A percentile compares a stretch with the other conserved stretches of the same genome.
phyloP scores from a whole-genome alignment of 1,284 basidiomycete genomes.

The Blastosporella zonata region DNA sequence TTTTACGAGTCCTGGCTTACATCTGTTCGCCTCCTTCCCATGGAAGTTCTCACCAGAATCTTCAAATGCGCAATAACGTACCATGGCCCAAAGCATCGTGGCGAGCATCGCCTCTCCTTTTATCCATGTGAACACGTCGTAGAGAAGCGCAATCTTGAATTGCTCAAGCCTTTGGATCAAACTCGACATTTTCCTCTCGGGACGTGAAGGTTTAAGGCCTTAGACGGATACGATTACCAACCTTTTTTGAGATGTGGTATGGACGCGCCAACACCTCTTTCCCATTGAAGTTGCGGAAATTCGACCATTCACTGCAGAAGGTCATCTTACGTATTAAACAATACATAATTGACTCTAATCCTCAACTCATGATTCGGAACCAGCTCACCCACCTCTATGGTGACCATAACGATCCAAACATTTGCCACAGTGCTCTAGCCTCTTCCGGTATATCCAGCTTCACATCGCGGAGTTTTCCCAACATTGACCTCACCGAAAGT shows the following conservation, averaged over 20 bases:
- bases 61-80: not conserved
- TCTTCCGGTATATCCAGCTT: slow-evolving; percentile 3
- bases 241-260: too few relatives aligned
- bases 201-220: not conserved
- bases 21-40: not conserved
- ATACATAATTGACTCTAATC: too few relatives aligned
- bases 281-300: too few relatives aligned
- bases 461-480: not conserved
- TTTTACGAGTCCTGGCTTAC: slow-evolving; percentile 1
- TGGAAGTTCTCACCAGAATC: not conserved
- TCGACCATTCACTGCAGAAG: too few relatives aligned
- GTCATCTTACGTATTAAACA: too few relatives aligned
- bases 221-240: not conserved
- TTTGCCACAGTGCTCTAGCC: not conserved
- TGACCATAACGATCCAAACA: not conserved
- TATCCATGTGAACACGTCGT: not conserved
- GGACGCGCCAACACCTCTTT: too few relatives aligned
- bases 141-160: not conserved
- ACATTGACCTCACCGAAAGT: not conserved
- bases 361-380: too few relatives aligned
- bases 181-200: not conserved
- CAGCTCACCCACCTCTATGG: slow-evolving; percentile 1
- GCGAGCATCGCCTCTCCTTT: not conserved
- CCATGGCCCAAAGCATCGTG: not conserved
- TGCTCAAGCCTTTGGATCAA: slow-evolving; percentile 1